Conservation (phyloP, 768 basidiomycete species). For the Multifurca ochricompacta region DNA sequence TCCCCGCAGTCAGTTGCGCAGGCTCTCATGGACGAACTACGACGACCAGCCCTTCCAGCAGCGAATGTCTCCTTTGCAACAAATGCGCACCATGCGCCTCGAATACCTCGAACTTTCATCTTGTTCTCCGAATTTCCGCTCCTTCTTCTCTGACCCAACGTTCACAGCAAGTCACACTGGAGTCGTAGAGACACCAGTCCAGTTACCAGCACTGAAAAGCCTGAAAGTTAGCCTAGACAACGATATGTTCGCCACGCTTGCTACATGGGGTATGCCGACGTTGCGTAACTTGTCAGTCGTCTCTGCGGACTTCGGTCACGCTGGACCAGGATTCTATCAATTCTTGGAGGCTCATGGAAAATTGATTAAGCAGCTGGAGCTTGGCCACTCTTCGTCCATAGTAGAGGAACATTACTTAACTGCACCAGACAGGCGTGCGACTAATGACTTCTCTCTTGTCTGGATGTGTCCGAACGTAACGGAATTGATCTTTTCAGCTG, state of each 20-base stretch:
- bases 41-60: slow-evolving; percentile 52
- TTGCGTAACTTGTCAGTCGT: slow-evolving; percentile 60
- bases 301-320: slow-evolving; percentile 63
- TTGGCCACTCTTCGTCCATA: slow-evolving; percentile 61
- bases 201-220: slow-evolving; percentile 56
- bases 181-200: slow-evolving; percentile 29
- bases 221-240: slow-evolving; percentile 68
- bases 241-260: slow-evolving; percentile 57
- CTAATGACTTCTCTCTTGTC: slow-evolving; percentile 38
- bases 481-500: slow-evolving; percentile 67
- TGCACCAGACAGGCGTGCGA: slow-evolving; percentile 29
- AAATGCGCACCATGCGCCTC: slow-evolving; percentile 43
- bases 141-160: slow-evolving; percentile 23
- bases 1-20: slow-evolving; percentile 44
- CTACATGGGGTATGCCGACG: slow-evolving; percentile 57
- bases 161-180: slow-evolving; percentile 1
- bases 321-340: slow-evolving; percentile 51
- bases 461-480: slow-evolving; percentile 61
- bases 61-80: slow-evolving; percentile 46
- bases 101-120: slow-evolving; percentile 66
- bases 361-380: slow-evolving; percentile 56
- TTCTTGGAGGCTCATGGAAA: slow-evolving; percentile 63
- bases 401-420: slow-evolving; percentile 64
- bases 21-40: slow-evolving; percentile 68
- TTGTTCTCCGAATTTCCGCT: slow-evolving; percentile 39